Conservation (phyloP, 1,284 basidiomycete genomes). For the Athelia psychrophila region DNA sequence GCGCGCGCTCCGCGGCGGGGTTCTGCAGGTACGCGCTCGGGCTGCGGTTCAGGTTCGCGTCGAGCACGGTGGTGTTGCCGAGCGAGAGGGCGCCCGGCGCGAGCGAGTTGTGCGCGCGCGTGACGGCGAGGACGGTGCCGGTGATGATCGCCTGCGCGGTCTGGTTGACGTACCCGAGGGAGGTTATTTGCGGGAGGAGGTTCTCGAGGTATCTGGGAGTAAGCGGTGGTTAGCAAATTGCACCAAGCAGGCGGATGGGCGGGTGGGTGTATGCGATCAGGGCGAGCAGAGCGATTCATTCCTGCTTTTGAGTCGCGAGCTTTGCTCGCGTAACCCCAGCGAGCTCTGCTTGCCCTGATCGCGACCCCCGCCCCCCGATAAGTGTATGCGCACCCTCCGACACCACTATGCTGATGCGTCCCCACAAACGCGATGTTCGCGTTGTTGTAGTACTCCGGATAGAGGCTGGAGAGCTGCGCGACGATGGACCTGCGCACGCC, state of each 20-base stretch:
- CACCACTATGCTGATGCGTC: slow-evolving; percentile 78
- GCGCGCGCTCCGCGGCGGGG: slow-evolving; percentile 62
- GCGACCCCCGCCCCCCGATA: no score
- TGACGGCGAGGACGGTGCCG: slow-evolving; percentile 68
- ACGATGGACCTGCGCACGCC: slow-evolving; percentile 74
- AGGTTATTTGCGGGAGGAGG: slow-evolving; percentile 74
- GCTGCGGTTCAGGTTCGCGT: slow-evolving; percentile 73
- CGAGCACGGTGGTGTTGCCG: slow-evolving; percentile 65
- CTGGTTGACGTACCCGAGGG: slow-evolving; percentile 70
- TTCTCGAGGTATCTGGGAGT: slow-evolving; percentile 56
- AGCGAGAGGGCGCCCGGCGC: slow-evolving; percentile 56
- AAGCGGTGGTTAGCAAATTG: no score
- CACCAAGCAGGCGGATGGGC: no score
- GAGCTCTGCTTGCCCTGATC: no score
- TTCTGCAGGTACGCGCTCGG: slow-evolving; percentile 75
- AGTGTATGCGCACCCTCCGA: slow-evolving; percentile 48
- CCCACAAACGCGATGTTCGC: slow-evolving; percentile 76
- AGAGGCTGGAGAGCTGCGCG: slow-evolving; percentile 47
- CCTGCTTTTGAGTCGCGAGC: no score
- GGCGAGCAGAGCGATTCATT: no score
- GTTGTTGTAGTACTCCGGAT: slow-evolving; percentile 64
- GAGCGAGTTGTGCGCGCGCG: slow-evolving; percentile 64
- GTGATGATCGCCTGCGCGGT: slow-evolving; percentile 68
- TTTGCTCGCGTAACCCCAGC: no score
- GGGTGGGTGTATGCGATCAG: no score